Evolutionary conservation across 768 basidiomycete species (phyloP), one percentile per base, ranked within the genome.

Genomic region (Lactarius psammicola): DNA sequence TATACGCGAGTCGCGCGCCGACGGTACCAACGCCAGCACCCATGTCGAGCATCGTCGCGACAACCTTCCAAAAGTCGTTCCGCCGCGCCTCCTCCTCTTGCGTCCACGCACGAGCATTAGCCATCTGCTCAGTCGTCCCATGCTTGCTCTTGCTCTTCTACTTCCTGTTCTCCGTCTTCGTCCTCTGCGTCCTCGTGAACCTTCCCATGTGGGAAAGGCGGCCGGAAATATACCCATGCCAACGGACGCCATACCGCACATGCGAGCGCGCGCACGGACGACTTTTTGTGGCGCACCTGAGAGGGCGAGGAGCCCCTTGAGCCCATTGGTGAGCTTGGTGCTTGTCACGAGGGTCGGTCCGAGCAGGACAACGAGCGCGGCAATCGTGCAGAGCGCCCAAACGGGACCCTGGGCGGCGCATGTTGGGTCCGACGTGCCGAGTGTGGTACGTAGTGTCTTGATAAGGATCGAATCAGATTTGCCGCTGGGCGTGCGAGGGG

Each of bases 391-490:
- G 60, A 90, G 78, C 5, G 83, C 87, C 92, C 92, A 93, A 1
- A 88, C 85, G 10, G 92, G 90, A 1, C 90, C 89, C 71, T 91
- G 87, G 1, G 89, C 88, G 9, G 82, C 82, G 66, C 87, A 82
- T 7, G 75, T 73, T 2, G 86, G 86, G 7, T 88, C 86, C 4
- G 77, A 74, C 1, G 82, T 78, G 18, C 75, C 75, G 55, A 92
- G 76, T 1, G 87, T 88, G 0, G 84, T 84, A 31, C 88, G 84
- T 6, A 92, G 79, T 1, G 88, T 88, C 58, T 87, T 85, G 42
- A 87, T 74, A 65, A 92, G 87, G 3, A 76, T 40, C 1, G 86
- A 75, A 56, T 89, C 88, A 13, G 74, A 62, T 34, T 57, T 69
- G 3, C 70, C 68, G 5, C 69, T 54, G 23, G 65, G 60, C 4